Base-by-base conservation (phyloP, 805 yeast species). In the Cyberlindnera veronae region DNA sequence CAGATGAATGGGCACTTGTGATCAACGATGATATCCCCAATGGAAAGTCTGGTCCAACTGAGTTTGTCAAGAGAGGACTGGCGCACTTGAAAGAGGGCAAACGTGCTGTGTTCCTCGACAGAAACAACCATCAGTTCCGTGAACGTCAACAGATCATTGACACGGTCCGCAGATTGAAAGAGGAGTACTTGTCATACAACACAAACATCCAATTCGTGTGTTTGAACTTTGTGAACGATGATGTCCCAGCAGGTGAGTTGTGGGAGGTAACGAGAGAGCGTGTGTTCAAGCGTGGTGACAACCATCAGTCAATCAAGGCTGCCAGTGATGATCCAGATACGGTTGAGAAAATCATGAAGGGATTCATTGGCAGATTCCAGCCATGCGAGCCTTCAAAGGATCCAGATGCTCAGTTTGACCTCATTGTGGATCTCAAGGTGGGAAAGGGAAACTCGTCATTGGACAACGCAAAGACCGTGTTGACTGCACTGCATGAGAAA, bases 291-390 rank as follows among this genome's bases (percentile, higher is more conserved):
- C 72, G 99, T 51, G 97, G 96, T 3, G 89, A 89, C 54, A 82
- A 85, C 48, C 99, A 93, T 58, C 96, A 85, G 58, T 78, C 90
- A 2, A 85, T 93, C 28, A 79, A 82, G 48, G 70, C 68, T 5
- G 58, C 54, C 0, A 54, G 62, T 3, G 69, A 73, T 40, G 78
- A 81, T 9, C 66, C 67, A 5, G 60, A 62, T 14, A 67, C 71
- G 37, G 79, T 85, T 0, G 61, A 67, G 24, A 72, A 69, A 16
- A 81, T 93, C 23, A 78, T 91, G 86, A 65, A 66, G 22, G 88
- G 90, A 0, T 90, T 91, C 54, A 66, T 85, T 34, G 68, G 68
- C 5, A 65, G 93, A 41, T 86, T 81, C 53, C 85, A 87, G 55
- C 76, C 78, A 0, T 70, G 86, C 3, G 63, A 74, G 43, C 42